Evolutionary conservation across 805 yeast genomes (phyloP).

Genomic region (Ogataea trehaloabstinens): DNA sequence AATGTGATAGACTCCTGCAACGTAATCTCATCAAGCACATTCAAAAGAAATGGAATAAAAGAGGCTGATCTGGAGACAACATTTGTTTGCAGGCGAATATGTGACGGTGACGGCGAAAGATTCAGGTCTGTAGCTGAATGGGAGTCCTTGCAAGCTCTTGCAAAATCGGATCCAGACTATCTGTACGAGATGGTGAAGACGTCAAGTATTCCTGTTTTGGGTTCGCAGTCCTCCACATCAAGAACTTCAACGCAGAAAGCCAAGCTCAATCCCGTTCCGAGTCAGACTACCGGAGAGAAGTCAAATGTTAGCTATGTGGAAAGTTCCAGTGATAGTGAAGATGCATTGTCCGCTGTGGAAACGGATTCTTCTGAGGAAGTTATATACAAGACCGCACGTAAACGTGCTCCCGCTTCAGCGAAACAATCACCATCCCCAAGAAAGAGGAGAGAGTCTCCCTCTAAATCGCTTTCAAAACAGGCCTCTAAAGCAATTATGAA

Average conservation of each 20-base stretch:
- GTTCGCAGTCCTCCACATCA: neutral
- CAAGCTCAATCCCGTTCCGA: neutral
- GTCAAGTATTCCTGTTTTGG: constrained; percentile 29
- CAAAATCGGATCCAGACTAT: constrained; percentile 27
- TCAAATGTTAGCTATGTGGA: constrained; percentile 11
- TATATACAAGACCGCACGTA: neutral
- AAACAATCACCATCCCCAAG: neutral
- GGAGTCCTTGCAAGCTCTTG: constrained; percentile 29
- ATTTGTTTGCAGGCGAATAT: constrained; percentile 42
- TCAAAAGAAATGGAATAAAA: constrained; percentile 33
- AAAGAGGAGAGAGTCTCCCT: neutral
- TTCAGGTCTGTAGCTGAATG: constrained; percentile 41
- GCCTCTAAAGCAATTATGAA: neutral
- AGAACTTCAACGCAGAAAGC: constrained; percentile 8
- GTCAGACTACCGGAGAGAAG: neutral
- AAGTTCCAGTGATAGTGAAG: constrained; percentile 8
- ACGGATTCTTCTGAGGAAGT: neutral
- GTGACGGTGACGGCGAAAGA: constrained; percentile 35
- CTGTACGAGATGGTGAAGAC: constrained; percentile 33
- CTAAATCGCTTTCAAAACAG: neutral
- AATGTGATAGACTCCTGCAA: constrained; percentile 45
- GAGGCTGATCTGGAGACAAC: constrained; percentile 33
- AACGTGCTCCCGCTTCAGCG: neutral
- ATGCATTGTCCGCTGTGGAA: neutral
- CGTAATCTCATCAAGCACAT: constrained; percentile 40